Base-by-base conservation (phyloP, 176 grass and related monocot genomes). In the Carex myosuroides region DNA sequence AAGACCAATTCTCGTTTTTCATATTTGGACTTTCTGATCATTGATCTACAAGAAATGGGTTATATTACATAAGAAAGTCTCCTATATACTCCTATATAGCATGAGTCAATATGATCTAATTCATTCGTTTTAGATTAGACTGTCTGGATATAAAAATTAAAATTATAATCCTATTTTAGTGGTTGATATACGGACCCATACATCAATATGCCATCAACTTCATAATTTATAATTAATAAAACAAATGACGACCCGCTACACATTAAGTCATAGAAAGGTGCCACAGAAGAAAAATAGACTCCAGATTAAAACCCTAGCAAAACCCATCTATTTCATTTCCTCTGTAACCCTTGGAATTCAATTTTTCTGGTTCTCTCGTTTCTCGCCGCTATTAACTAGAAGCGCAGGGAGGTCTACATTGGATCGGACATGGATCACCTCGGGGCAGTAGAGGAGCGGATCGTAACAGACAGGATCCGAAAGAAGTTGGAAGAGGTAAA, bases 401-500 rank as follows among this genome's bases (percentile, higher is more conserved):
- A 82, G 8, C 26, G 72, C 2, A 80, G 72, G 37, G 24, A 33
- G 22, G 6, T 26, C 55, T 12, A 13, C 32, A 63, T 69, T 10
- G 21, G n/a, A 26, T 42, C 14, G 48, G 44, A 3, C 24, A 91
- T 91, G 90, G 90, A 97, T 80, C 88, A 89, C 70, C 7, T 72
- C 62, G 75, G 86, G 48, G 88, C 86, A 6, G 87, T 93, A 70
- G 95, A 95, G 83, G 92, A 98, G 79, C 75, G 60, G 65, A 67
- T 98, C 6, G 89, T 90, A 26, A 82, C 86, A 22, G 92, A 95
- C 11, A 83, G 91, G 74, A 86, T 98, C 65, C 87, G 76, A 59
- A 89, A 82, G 85, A 98, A 93, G 86, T 86, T 98, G n/a, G 88
- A 93, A 44, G 92, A 95, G 80, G 95, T 98, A 26, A 98, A 95